A percentile compares a stretch with the other conserved stretches of the same genome.
Conservation (phyloP, 768 basidiomycete genomes). For the Sporobolomyces roseus region DNA sequence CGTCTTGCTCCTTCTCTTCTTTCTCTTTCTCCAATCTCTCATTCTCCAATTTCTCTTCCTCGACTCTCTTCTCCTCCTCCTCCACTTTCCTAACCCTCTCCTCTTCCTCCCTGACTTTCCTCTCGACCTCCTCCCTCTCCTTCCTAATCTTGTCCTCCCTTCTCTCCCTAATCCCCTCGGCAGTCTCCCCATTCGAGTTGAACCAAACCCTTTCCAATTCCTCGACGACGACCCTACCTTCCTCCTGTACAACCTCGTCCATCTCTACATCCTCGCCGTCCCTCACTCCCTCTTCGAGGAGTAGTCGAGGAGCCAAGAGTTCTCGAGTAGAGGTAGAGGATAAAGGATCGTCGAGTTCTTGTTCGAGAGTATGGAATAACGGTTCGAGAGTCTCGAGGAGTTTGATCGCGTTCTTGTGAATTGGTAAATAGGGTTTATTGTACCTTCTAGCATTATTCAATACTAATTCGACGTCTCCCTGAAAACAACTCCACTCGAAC, state of each 20-base stretch:
- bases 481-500: not conserved
- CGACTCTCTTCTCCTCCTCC: not conserved
- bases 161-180: not conserved
- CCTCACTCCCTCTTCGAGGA: not conserved
- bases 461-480: conserved; percentile 70
- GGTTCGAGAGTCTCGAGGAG: conserved; percentile 56
- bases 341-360: conserved; percentile 48
- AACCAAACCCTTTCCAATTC: conserved; percentile 7
- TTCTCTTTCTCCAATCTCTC: not conserved
- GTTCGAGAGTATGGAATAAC: conserved; percentile 49
- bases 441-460: conserved; percentile 85
- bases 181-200: not conserved
- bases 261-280: not conserved
- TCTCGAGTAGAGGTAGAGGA: conserved; percentile 35
- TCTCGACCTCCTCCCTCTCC: not conserved
- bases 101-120: not conserved
- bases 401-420: conserved; percentile 65
- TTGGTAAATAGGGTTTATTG: conserved; percentile 69
- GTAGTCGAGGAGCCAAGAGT: not conserved
- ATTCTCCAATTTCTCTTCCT: not conserved
- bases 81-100: not conserved
- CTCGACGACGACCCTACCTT: conserved; percentile 1
- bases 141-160: not conserved
- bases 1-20: not conserved
- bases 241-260: not conserved